Base-by-base conservation (phyloP, 2,329 filamentous ascomycete genomes). In the Westerdykella sp. region DNA sequence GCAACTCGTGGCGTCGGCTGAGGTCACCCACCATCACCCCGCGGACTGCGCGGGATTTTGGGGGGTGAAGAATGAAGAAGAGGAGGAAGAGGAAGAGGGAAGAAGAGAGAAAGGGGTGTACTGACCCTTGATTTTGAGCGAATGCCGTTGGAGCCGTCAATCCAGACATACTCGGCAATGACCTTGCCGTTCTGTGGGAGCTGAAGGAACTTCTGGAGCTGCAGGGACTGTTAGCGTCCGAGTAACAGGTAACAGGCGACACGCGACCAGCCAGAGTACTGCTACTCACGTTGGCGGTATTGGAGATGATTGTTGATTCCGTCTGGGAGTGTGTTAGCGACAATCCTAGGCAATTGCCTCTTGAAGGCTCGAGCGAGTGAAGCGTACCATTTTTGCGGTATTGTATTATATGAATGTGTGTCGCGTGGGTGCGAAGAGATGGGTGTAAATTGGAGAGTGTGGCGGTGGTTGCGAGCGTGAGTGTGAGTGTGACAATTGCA, bases 101-200 rank as follows among this genome's bases (percentile, higher is more conserved):
- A 49, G 49, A 21, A 21, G 53, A 45, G n/a, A n/a, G n/a, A n/a
- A n/a, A n/a, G n/a, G n/a, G n/a, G n/a, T n/a, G n/a, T n/a, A 53
- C 87, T 78, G 78, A 96, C 91, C 80, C 89, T 94, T 67, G 86
- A 91, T 78, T 97, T 98, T 69, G 89, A 95, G 63, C 93, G 89
- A 59, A 87, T 79, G 63, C 85, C 84, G 68, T 90, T 89, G 54
- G 74, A 72, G 54, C 85, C 77, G 66, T 96, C 90, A 68, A 96
- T 85, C 91, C 91, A 96, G 77, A 96, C 83, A 74, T 96, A 96
- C 76, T 96, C 91, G 66, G 89, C 91, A 72, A 95, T 93, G 67
- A 94, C 77, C 60, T 74, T 76, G 69, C 89, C 90, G 70, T 85
- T 87, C 77, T 97, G 91, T 69, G 89, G 84, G 63, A 97, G 86